A percentile compares a stretch with the other conserved stretches of the same genome.
phyloP scores from a whole-genome alignment of 2,329 filamentous ascomycete species.

The Aspergillus fumigatiaffinis region DNA sequence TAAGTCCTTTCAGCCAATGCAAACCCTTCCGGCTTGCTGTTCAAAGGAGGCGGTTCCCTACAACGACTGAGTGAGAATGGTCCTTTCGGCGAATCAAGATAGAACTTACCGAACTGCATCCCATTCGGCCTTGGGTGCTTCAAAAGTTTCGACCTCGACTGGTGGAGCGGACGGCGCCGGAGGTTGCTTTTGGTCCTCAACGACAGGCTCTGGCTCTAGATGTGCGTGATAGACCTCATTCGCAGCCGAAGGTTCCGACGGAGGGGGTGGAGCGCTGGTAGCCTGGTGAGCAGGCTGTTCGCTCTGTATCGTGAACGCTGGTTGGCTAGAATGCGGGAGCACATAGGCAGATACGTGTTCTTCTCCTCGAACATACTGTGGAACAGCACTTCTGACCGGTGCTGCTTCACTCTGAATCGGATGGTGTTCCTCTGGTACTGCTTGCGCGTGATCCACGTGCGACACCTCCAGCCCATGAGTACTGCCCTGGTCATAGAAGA shows the following conservation, averaged over 20 bases:
- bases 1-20: conserved; percentile 79
- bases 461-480: not conserved
- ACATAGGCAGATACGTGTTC: conserved; percentile 37
- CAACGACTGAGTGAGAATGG: conserved; percentile 17
- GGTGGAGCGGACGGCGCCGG: conserved; percentile 33
- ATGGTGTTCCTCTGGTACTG: not conserved
- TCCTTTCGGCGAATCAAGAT: conserved; percentile 8
- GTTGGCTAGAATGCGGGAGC: conserved; percentile 13
- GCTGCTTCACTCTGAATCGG: conserved; percentile 1
- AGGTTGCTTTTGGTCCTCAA: conserved; percentile 40
- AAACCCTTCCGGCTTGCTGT: conserved; percentile 77
- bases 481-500: not conserved
- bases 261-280: not conserved
- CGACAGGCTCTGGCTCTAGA: conserved; percentile 38
- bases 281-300: conserved; percentile 11
- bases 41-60: conserved; percentile 57
- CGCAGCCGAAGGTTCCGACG: not conserved
- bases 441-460: not conserved
- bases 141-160: conserved; percentile 45
- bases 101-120: conserved; percentile 55
- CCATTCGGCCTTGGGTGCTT: conserved; percentile 59
- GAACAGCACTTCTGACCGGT: conserved; percentile 35
- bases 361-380: conserved; percentile 44
- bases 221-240: conserved; percentile 12
- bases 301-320: conserved; percentile 9